Percentiles rank a stretch among this genome's conserved stretches.
Evolutionary conservation across 441 rosid genomes (phyloP).

Genomic region (Pelargonium myrrhifolium): DNA sequence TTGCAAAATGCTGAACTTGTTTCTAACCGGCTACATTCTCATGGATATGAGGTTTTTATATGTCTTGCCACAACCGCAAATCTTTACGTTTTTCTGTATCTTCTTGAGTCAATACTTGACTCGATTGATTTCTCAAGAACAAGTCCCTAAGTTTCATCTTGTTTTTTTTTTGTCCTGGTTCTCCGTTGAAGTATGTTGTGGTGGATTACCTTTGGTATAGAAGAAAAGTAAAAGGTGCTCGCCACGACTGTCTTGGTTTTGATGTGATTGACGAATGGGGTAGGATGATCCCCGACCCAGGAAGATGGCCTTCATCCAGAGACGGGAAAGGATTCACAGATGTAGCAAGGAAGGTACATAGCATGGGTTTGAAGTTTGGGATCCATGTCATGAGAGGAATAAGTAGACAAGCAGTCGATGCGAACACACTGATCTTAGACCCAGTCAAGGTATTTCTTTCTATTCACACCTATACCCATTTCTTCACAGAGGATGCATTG

Average conservation of each 20-base stretch:
- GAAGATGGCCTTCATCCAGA: constrained; percentile 76
- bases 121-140: too few species aligned
- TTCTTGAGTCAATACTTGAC: not conserved
- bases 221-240: constrained; percentile 66
- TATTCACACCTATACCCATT: not conserved
- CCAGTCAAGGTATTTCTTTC: constrained; percentile 34
- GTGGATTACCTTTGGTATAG: constrained; percentile 96
- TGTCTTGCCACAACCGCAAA: not conserved
- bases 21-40: constrained; percentile 49
- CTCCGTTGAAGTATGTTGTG: constrained; percentile 62
- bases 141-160: not conserved
- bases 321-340: constrained; percentile 70
- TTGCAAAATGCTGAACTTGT: constrained; percentile 57
- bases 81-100: not conserved
- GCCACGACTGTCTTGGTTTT: constrained; percentile 57
- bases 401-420: constrained; percentile 81
- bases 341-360: constrained; percentile 67
- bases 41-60: constrained; percentile 62
- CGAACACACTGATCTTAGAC: constrained; percentile 64
- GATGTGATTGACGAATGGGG: constrained; percentile 98
- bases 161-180: constrained; percentile 5
- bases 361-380: constrained; percentile 89
- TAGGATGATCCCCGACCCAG: constrained; percentile 71
- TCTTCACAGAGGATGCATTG: not conserved
- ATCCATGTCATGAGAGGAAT: constrained; percentile 93